Conservation (phyloP, 2,329 filamentous ascomycete species). For the Teratosphaeriaceae sp. region DNA sequence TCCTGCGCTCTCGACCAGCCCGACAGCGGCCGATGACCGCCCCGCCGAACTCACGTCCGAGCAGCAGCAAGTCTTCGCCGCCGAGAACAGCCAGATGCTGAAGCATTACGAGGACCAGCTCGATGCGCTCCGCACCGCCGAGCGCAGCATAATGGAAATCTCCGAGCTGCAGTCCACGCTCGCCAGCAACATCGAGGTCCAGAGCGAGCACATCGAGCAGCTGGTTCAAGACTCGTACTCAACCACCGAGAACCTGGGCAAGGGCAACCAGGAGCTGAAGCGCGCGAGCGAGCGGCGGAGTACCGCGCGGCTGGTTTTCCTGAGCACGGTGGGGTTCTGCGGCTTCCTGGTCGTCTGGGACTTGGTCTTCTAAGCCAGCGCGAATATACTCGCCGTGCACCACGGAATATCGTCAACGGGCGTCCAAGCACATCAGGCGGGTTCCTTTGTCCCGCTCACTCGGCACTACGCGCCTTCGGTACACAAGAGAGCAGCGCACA, state of each 20-base stretch:
- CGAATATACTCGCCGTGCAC: background rate
- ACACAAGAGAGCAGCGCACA: no score
- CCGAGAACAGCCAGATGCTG: constrained; percentile 88
- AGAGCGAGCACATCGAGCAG: constrained; percentile 84
- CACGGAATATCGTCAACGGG: no score
- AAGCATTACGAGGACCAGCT: constrained; percentile 91
- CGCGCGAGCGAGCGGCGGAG: constrained; percentile 58
- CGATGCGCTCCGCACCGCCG: constrained; percentile 84
- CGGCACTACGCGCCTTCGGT: no score
- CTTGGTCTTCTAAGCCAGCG: constrained; percentile 34
- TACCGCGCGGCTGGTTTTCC: constrained; percentile 45
- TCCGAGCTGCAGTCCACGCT: constrained; percentile 86
- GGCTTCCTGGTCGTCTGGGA: constrained; percentile 43
- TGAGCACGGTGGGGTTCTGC: constrained; percentile 40
- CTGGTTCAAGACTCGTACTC: constrained; percentile 75
- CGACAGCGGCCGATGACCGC: constrained; percentile 10
- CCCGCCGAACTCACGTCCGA: constrained; percentile 59
- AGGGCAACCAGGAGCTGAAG: constrained; percentile 87
- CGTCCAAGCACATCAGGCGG: no score
- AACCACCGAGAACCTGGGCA: constrained; percentile 79
- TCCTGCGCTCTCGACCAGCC: background rate
- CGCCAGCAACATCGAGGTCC: constrained; percentile 74
- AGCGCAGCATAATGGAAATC: constrained; percentile 88
- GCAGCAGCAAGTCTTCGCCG: constrained; percentile 87
- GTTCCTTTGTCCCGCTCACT: no score